Evolutionary conservation across 176 grass and related monocot genomes (phyloP).

Genomic region (Oryza brachyantha): DNA sequence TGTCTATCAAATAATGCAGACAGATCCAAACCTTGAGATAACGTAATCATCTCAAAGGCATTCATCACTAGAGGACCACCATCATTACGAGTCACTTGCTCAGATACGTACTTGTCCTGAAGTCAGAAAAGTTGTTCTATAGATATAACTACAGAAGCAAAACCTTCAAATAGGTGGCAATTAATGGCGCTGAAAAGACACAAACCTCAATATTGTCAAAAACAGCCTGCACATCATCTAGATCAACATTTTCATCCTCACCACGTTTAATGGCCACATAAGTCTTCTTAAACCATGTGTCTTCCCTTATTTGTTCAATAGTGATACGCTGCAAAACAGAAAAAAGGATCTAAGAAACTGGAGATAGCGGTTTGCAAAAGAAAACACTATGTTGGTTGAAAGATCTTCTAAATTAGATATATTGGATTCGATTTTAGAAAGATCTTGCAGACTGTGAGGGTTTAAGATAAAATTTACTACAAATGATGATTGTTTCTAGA

Average conservation of each 20-base stretch:
- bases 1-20: slow-evolving; percentile 90
- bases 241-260: slow-evolving; percentile 65
- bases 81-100: slow-evolving; percentile 57
- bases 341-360: slow-evolving; percentile 14
- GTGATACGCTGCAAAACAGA: slow-evolving; percentile 65
- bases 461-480: not conserved
- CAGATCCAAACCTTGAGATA: slow-evolving; percentile 95
- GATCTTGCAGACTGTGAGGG: not conserved
- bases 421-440: not conserved
- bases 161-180: slow-evolving; percentile 18
- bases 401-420: not conserved
- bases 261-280: slow-evolving; percentile 55
- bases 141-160: slow-evolving; percentile 19
- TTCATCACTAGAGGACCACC: slow-evolving; percentile 92
- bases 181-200: slow-evolving; percentile 6
- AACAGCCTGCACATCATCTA: slow-evolving; percentile 89
- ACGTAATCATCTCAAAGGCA: slow-evolving; percentile 99
- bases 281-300: slow-evolving; percentile 79
- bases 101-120: slow-evolving; percentile 86
- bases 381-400: slow-evolving; percentile 3
- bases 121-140: slow-evolving; percentile 30
- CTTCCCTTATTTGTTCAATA: slow-evolving; percentile 65
- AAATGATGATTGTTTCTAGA: slow-evolving; percentile 32
- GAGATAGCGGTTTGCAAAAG: not conserved
- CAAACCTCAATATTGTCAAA: slow-evolving; percentile 95